Percentiles rank a stretch among this genome's conserved stretches.
Evolutionary conservation across 2,329 filamentous ascomycete species (phyloP).

Genomic region (Corinectria fuckeliana): DNA sequence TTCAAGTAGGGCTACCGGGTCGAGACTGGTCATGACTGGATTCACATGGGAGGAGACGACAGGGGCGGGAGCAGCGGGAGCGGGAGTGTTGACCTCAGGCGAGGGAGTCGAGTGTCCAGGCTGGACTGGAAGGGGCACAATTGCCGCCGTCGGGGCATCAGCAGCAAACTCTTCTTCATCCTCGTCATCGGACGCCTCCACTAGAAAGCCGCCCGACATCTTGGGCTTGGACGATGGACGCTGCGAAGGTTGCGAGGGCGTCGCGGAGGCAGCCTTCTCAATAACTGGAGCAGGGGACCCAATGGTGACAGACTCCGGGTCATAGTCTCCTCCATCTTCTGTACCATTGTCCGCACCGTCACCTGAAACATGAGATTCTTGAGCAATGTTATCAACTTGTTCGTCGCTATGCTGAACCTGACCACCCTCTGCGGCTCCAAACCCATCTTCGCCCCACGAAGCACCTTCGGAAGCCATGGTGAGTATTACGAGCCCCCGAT

Average conservation of each 20-base stretch:
- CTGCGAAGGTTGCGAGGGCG: constrained; percentile 40
- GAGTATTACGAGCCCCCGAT: constrained; percentile 4
- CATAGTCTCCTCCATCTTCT: constrained; percentile 64
- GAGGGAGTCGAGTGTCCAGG: constrained; percentile 26
- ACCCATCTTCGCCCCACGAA: constrained; percentile 61
- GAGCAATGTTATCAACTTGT: constrained; percentile 58
- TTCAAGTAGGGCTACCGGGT: constrained; percentile 82
- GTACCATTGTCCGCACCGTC: constrained; percentile 55
- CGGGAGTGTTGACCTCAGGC: constrained; percentile 31
- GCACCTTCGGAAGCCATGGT: constrained; percentile 50
- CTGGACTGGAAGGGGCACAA: constrained; percentile 21
- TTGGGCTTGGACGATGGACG: constrained; percentile 58
- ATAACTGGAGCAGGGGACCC: constrained; percentile 48
- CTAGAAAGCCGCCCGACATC: constrained; percentile 65
- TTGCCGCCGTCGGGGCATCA: constrained; percentile 23
- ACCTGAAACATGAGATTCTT: constrained; percentile 55
- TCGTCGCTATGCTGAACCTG: constrained; percentile 62
- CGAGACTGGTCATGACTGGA: constrained; percentile 55
- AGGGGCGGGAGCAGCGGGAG: constrained; percentile 27
- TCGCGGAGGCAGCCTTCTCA: constrained; percentile 38
- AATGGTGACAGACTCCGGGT: constrained; percentile 61
- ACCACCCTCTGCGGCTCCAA: constrained; percentile 62
- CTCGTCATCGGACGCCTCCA: constrained; percentile 66
- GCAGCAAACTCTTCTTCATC: constrained; percentile 47
- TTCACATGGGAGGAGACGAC: constrained; percentile 41